phyloP scores from a whole-genome alignment of 345 rosid species.

The Corchorus olitorius region DNA sequence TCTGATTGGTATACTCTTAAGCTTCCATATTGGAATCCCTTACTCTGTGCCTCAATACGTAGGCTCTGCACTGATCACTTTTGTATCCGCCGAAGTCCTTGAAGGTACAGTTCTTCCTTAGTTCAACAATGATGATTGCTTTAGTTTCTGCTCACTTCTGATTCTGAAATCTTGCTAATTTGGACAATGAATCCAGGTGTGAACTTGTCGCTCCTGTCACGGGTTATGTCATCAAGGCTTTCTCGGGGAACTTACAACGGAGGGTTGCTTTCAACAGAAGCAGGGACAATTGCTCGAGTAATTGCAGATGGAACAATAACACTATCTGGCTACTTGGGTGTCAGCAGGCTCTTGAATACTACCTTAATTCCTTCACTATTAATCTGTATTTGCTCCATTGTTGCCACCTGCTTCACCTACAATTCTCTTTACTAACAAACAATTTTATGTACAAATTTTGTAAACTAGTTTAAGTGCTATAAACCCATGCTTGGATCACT shows the following conservation, averaged over 20 bases:
- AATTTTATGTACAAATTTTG: conserved; percentile 2
- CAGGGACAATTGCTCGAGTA: conserved; percentile 60
- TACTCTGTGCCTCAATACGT: conserved; percentile 56
- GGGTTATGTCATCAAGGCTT: conserved; percentile 65
- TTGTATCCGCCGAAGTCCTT: conserved; percentile 61
- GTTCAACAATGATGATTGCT: neutral
- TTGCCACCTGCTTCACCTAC: conserved; percentile 54
- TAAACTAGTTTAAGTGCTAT: neutral
- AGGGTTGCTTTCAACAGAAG: conserved; percentile 65
- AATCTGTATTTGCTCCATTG: conserved; percentile 51
- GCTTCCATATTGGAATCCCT: conserved; percentile 49
- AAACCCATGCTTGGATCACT: neutral
- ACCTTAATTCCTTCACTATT: conserved; percentile 54
- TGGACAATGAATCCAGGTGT: conserved; percentile 39
- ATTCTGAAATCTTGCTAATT: neutral
- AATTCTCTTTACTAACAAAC: conserved; percentile 47
- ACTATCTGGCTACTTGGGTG: conserved; percentile 47
- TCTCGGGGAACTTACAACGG: conserved; percentile 60
- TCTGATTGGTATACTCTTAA: conserved; percentile 50
- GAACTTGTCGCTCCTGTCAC: conserved; percentile 54
- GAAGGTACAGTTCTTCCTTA: conserved; percentile 40
- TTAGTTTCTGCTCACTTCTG: neutral
- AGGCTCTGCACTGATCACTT: conserved; percentile 49
- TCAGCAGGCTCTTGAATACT: conserved; percentile 44
- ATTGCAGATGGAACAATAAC: conserved; percentile 67